Percentiles rank a stretch among this genome's conserved stretches.
Evolutionary conservation across 2,329 filamentous ascomycete genomes (phyloP).

Genomic region (Helicocarpus griseus): DNA sequence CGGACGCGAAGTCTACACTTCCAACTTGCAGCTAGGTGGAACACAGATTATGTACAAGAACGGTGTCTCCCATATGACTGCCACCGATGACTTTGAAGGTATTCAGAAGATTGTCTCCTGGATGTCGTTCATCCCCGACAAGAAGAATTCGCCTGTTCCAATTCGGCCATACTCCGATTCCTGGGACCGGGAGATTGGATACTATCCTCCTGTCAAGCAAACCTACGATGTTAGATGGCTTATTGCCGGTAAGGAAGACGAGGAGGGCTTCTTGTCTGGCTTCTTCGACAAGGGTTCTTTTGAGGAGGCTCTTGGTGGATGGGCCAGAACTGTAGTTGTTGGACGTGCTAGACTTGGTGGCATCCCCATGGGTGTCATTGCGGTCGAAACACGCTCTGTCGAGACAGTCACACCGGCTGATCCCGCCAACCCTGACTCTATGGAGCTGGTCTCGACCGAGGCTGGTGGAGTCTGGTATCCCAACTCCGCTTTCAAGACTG

Average conservation of each 20-base stretch:
- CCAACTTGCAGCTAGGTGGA: constrained; percentile 96
- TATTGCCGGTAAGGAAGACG: constrained; percentile 78
- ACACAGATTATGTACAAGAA: constrained; percentile 99
- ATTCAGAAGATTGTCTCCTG: constrained; percentile 96
- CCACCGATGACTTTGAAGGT: constrained; percentile 94
- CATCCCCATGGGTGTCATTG: constrained; percentile 97
- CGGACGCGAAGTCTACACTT: constrained; percentile 96
- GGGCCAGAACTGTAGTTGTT: constrained; percentile 93
- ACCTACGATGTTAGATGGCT: constrained; percentile 89
- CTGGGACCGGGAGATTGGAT: constrained; percentile 89
- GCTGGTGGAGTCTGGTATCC: constrained; percentile 99
- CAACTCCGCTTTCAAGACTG: constrained; percentile 99
- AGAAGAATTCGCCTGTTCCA: constrained; percentile 86
- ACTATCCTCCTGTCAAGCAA: constrained; percentile 69
- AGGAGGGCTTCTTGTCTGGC: constrained; percentile 70
- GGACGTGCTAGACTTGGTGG: constrained; percentile 93
- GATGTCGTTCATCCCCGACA: constrained; percentile 95
- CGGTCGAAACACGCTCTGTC: constrained; percentile 86
- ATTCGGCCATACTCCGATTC: constrained; percentile 74
- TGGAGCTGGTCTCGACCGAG: constrained; percentile 88
- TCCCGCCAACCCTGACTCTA: constrained; percentile 95
- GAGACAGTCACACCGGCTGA: constrained; percentile 97
- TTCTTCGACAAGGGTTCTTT: constrained; percentile 96
- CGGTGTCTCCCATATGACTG: constrained; percentile 98
- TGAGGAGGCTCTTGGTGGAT: constrained; percentile 90